Evolutionary conservation across 345 rosid species (phyloP), one percentile per base, ranked within the genome.

Genomic region (Psidium guajava): DNA sequence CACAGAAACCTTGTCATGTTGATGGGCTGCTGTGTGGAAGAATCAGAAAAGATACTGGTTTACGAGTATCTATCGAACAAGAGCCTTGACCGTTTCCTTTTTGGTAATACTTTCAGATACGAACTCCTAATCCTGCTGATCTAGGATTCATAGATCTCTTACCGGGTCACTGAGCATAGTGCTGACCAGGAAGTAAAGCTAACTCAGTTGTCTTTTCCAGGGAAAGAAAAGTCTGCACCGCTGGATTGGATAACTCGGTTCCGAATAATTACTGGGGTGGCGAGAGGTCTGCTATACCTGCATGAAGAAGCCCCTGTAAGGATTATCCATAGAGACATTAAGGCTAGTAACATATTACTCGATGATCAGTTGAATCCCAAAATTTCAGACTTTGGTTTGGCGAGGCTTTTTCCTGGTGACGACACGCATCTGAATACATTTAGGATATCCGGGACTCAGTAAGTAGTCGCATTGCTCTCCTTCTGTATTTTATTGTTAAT

Each of bases 311-410:
- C 98, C 40, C 96, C 96, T 28, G 86, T 88, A 81, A 91, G 95
- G 89, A 96, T 96, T 59, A 93, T 96, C 49, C 99, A 95, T 52
- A 92, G 95, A 86, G 98, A 96, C 87, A 92, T 96, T 27, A 96
- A 95, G 87, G 89, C 94, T 6, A 91, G 98, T 85, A 94, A 96
- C 87, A 91, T 94, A 90, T 89, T 93, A 87, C 86, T 95, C 24
- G 98, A 96, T 85, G 90, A 86, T 50, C 90, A 89, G 11, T 89
- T 95, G 86, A 94, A 92, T 84, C 96, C 98, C 5, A 96, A 94
- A 89, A 95, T 95, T 50, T 93, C 97, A 3, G 99, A 96, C 89
- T 96, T 96, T 54, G 98, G 98, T 85, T 90, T 94, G 84, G 98
- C 98, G 6, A 94, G 94, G 88, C 94, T 95, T 87, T 96, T 94